Percentiles rank a stretch among this genome's conserved stretches.
These are phyloP conservation scores for Entophlyctis luteolus DNA, from an alignment of 192 early-diverging fungal species.

Conservation along the genomic window DNA sequence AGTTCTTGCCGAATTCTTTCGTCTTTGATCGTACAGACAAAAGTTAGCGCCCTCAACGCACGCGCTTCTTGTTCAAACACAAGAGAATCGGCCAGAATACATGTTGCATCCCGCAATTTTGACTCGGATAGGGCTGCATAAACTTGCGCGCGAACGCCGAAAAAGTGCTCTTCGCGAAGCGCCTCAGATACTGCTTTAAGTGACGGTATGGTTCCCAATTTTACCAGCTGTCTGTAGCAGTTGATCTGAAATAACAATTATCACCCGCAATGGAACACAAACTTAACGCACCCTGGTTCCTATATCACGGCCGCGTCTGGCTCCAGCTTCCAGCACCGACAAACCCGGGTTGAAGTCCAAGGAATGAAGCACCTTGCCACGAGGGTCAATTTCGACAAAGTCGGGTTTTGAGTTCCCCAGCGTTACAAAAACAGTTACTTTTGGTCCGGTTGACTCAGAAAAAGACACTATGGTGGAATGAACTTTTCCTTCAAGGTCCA, in stretches of 20 bases:
- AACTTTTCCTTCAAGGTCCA: conserved; percentile 37
- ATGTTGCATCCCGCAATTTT: conserved; percentile 29
- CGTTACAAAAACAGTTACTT: conserved; percentile 27
- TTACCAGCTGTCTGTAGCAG: conserved; percentile 45
- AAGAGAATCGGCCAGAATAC: conserved; percentile 37
- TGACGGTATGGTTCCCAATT: conserved; percentile 31
- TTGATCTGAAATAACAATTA: background rate
- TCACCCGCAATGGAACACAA: conserved; percentile 1
- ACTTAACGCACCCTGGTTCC: conserved; percentile 31
- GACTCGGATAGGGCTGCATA: conserved; percentile 35
- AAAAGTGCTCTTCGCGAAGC: conserved; percentile 33
- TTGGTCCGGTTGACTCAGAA: conserved; percentile 22
- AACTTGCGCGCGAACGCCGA: conserved; percentile 35
- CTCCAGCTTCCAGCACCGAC: conserved; percentile 37
- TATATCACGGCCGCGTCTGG: conserved; percentile 38
- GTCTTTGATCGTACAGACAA: conserved; percentile 21
- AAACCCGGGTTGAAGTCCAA: conserved; percentile 42
- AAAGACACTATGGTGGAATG: conserved; percentile 31
- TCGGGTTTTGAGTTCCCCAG: conserved; percentile 27
- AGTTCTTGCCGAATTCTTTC: conserved; percentile 34
- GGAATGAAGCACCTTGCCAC: conserved; percentile 37
- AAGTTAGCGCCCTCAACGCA: conserved; percentile 23
- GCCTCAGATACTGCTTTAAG: conserved; percentile 36
- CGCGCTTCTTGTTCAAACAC: conserved; percentile 38
- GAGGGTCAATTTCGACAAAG: conserved; percentile 45